Percentiles rank a stretch among this genome's conserved stretches.
phyloP scores from a whole-genome alignment of 768 basidiomycete species.

The Kwoniella heveanensis region DNA sequence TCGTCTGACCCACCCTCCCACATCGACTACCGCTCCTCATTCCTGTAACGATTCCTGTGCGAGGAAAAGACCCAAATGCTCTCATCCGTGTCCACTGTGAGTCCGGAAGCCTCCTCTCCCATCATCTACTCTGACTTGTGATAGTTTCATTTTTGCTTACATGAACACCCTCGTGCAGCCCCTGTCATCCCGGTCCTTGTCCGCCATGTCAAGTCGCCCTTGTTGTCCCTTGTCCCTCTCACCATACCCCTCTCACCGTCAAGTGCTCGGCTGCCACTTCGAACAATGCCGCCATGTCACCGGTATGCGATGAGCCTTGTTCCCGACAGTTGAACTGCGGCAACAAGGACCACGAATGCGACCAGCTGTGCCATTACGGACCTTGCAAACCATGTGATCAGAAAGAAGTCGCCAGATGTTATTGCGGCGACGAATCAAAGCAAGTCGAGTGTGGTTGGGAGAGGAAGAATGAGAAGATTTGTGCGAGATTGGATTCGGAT shows the following conservation, averaged over 20 bases:
- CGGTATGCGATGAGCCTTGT: conserved; percentile 58
- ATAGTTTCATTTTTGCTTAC: neutral
- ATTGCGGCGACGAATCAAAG: conserved; percentile 72
- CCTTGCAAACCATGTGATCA: conserved; percentile 68
- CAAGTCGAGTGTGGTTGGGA: conserved; percentile 66
- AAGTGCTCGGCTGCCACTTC: conserved; percentile 49
- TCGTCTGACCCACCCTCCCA: conserved; percentile 33
- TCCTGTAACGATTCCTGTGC: conserved; percentile 57
- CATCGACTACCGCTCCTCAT: conserved; percentile 47
- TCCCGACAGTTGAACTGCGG: conserved; percentile 64
- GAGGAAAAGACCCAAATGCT: conserved; percentile 60
- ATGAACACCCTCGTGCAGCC: conserved; percentile 9
- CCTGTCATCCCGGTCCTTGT: conserved; percentile 94
- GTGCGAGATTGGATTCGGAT: conserved; percentile 57
- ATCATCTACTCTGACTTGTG: too few species aligned
- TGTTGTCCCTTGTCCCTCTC: conserved; percentile 76
- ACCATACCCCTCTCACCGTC: conserved; percentile 62
- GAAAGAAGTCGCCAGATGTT: conserved; percentile 67
- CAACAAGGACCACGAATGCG: conserved; percentile 65
- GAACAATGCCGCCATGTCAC: conserved; percentile 40
- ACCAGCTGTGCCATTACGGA: conserved; percentile 72
- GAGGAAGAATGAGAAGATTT: conserved; percentile 36
- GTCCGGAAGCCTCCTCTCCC: conserved; percentile 9
- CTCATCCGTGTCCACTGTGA: conserved; percentile 75
- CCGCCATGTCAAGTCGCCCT: conserved; percentile 86